Evolutionary conservation across 106 monocot species (phyloP), one percentile per base, ranked within the genome.

Genomic region (Allium sativum): DNA sequence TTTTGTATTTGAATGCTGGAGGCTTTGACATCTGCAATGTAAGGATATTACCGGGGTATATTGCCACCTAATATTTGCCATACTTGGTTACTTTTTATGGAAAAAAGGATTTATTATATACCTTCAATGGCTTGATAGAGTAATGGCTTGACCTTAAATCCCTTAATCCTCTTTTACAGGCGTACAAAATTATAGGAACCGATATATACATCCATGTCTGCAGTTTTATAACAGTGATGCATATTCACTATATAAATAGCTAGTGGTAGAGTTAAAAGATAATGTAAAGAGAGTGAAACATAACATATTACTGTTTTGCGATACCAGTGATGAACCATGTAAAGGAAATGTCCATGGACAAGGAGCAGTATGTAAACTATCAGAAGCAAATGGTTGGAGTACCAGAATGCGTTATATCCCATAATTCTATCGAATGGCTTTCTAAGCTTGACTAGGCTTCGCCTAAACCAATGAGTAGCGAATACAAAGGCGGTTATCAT

Each of bases 201-300:
- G 84, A 70, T 8, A 93, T 68, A 66, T 93, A 93, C 93, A 93
- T 88, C 93, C 93, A 93, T 59, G 88, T 93, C 93, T 93, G 74
- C 56, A 68, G 43, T 10, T 55, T 13, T 47, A 4, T 70, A 59
- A 56, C 9, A n/a, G n/a, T n/a, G n/a, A n/a, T n/a, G n/a, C 18
- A 42, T 21, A n/a, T 18, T 41, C 43, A 15, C 44, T 13, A 12
- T 58, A 58, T 7, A 17, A 15, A 9, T 58, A 59, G 2, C 15
- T 8, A 12, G 9, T n/a, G 18, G 22, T 16, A 55, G 44, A 48
- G 40, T 55, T 52, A 12, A 8, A 47, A 8, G 47, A 8, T 8
- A 8, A 8, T 47, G 9, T 47, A 8, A 8, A 8, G 9, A 47
- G 12, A 8, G 8, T 8, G 47, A 47, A 47, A 47, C 45, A 46